Evolutionary conservation across 1,284 basidiomycete species (phyloP).

Genomic region (Omphalotus olearius): DNA sequence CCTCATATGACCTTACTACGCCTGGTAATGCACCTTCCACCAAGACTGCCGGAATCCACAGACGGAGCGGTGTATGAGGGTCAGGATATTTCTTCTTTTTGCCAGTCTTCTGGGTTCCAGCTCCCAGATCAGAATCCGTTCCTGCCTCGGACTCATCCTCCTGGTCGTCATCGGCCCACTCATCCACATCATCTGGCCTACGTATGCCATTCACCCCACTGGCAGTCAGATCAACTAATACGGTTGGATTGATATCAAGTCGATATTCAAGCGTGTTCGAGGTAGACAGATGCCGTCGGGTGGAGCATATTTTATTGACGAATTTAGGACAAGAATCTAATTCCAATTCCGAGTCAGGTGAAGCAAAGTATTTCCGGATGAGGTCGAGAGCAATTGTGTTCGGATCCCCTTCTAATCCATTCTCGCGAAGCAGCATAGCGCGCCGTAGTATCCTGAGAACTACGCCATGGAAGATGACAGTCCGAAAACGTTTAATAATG

Average conservation of each 20-base stretch:
- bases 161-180: constrained; percentile 40
- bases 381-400: background rate
- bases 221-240: constrained; percentile 59
- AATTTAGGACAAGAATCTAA: constrained; percentile 32
- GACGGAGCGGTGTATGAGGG: constrained; percentile 47
- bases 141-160: constrained; percentile 30
- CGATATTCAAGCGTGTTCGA: constrained; percentile 70
- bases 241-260: constrained; percentile 61
- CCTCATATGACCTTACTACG: constrained; percentile 59
- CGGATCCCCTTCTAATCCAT: constrained; percentile 30
- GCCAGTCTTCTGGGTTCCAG: constrained; percentile 28
- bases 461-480: constrained; percentile 68
- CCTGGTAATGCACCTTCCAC: constrained; percentile 60
- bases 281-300: constrained; percentile 55
- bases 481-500: constrained; percentile 76
- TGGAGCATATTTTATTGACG: constrained; percentile 33
- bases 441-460: constrained; percentile 64
- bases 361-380: constrained; percentile 4
- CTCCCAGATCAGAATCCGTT: constrained; percentile 28
- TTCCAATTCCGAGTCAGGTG: constrained; percentile 34
- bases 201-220: constrained; percentile 62
- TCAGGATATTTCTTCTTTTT: constrained; percentile 39
- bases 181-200: constrained; percentile 45
- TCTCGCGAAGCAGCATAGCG: constrained; percentile 34
- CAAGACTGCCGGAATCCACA: constrained; percentile 79